phyloP scores from a whole-genome alignment of 164 flowering plant species.

The Cinnamomum chago region DNA sequence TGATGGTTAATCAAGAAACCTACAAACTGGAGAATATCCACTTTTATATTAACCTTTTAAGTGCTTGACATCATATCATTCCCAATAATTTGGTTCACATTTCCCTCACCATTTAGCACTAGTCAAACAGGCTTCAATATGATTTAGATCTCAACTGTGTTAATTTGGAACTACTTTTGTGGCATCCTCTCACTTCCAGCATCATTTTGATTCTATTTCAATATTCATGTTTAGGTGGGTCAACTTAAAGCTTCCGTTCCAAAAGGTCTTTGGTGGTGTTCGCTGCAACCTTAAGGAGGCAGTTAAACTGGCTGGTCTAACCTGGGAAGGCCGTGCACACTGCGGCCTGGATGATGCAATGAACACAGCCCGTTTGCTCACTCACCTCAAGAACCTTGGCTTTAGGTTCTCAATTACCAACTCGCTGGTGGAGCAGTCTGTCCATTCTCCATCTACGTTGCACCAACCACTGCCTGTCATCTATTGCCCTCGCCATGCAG shows the following conservation, averaged over 20 bases:
- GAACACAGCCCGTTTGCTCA: slow-evolving; percentile 84
- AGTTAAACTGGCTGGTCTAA: slow-evolving; percentile 74
- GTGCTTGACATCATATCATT: too few relatives aligned
- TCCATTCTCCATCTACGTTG: slow-evolving; percentile 31
- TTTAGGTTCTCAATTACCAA: slow-evolving; percentile 78
- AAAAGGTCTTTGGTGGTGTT: slow-evolving; percentile 67
- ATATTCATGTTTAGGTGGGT: slow-evolving; percentile 60
- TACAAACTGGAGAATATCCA: too few relatives aligned
- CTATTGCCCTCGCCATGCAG: slow-evolving; percentile 34
- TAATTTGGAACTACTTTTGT: too few relatives aligned
- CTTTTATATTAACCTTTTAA: too few relatives aligned
- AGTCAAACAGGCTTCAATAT: background rate
- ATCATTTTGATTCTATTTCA: background rate
- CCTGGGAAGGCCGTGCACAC: slow-evolving; percentile 95
- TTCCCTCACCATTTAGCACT: too few relatives aligned
- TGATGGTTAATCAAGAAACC: too few relatives aligned
- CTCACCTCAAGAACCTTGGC: slow-evolving; percentile 69
- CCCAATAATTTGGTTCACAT: too few relatives aligned
- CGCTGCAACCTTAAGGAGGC: slow-evolving; percentile 91
- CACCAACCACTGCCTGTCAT: slow-evolving; percentile 31
- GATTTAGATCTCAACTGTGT: background rate
- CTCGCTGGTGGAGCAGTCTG: slow-evolving; percentile 51
- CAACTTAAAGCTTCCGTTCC: slow-evolving; percentile 80
- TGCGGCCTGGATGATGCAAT: slow-evolving; percentile 97
- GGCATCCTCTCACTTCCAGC: too few relatives aligned